Percentiles rank a stretch among this genome's conserved stretches.
phyloP scores from a whole-genome alignment of 2,329 filamentous ascomycete species.

The Bipolaris cookei region DNA sequence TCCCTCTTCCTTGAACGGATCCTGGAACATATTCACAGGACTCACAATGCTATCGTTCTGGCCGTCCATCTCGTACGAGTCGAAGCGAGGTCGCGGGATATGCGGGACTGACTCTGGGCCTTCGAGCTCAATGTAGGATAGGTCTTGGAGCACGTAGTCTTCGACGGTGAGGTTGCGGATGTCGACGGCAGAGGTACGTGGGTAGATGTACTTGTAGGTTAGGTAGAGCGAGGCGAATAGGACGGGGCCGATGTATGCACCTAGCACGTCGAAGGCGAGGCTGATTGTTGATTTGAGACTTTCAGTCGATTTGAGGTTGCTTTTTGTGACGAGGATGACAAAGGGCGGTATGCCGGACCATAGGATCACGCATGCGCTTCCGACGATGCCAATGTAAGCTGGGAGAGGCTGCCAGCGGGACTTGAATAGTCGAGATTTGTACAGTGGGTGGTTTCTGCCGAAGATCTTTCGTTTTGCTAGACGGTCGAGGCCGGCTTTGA shows the following conservation, averaged over 20 bases:
- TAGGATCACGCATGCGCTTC: conserved; percentile 32
- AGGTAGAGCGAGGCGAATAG: conserved; percentile 27
- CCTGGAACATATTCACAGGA: neutral
- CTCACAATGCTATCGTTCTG: conserved; percentile 4
- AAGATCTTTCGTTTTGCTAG: conserved; percentile 27
- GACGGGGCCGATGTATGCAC: conserved; percentile 33
- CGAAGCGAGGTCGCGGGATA: conserved; percentile 7
- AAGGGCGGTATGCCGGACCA: conserved; percentile 37
- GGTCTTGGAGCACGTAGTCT: conserved; percentile 28
- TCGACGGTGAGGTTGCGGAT: conserved; percentile 25
- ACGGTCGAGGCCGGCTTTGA: conserved; percentile 30
- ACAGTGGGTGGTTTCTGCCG: conserved; percentile 30
- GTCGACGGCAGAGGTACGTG: conserved; percentile 22
- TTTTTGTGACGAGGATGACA: conserved; percentile 29
- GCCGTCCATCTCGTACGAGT: conserved; percentile 17
- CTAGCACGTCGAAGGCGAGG: conserved; percentile 34
- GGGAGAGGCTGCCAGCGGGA: conserved; percentile 43
- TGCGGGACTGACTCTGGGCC: conserved; percentile 3
- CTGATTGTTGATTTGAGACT: conserved; percentile 20
- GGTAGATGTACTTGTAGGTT: conserved; percentile 28
- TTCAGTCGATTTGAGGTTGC: conserved; percentile 12
- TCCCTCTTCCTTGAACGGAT: conserved; percentile 4
- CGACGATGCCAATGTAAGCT: conserved; percentile 37
- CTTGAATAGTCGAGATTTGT: conserved; percentile 36
- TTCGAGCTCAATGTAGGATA: conserved; percentile 24